Evolutionary conservation across 1,284 basidiomycete species (phyloP).

Genomic region (Ganoderma lingzhi): DNA sequence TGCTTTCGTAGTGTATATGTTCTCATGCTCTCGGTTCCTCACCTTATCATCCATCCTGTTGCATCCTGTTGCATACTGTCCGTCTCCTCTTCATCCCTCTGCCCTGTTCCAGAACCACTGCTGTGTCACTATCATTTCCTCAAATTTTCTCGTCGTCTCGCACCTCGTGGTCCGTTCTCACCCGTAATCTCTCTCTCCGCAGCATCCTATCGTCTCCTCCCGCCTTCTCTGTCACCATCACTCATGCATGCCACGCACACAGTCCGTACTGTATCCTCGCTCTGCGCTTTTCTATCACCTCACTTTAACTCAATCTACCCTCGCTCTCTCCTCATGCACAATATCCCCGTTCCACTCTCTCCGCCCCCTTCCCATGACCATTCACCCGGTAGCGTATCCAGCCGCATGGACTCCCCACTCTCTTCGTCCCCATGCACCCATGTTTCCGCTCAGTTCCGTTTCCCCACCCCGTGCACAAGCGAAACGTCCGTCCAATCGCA

Average conservation of each 20-base stretch:
- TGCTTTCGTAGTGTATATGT: conserved; percentile 22
- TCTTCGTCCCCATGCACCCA: background rate
- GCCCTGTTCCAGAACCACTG: conserved; percentile 15
- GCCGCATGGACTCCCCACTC: background rate
- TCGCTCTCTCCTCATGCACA: conserved; percentile 15
- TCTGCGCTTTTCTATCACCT: background rate
- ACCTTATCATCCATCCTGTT: conserved; percentile 7
- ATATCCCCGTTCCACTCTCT: conserved; percentile 1
- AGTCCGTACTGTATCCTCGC: conserved; percentile 8
- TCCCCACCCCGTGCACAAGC: conserved; percentile 9
- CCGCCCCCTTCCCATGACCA: conserved; percentile 1
- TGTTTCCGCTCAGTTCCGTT: background rate
- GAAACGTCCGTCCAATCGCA: conserved; percentile 1
- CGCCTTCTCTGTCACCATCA: conserved; percentile 7
- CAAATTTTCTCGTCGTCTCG: conserved; percentile 8
- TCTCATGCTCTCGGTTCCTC: conserved; percentile 10
- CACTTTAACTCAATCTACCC: conserved; percentile 4
- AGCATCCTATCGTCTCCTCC: conserved; percentile 13
- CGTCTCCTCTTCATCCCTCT: conserved; percentile 24
- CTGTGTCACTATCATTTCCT: conserved; percentile 16
- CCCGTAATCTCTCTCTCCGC: conserved; percentile 27
- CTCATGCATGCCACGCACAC: conserved; percentile 17
- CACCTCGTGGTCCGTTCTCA: conserved; percentile 23
- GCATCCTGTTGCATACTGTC: background rate
- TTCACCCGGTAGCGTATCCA: background rate